Percentiles rank a stretch among this genome's conserved stretches.
phyloP scores from a whole-genome alignment of 768 basidiomycete species.

The Kwoniella botswanensis region DNA sequence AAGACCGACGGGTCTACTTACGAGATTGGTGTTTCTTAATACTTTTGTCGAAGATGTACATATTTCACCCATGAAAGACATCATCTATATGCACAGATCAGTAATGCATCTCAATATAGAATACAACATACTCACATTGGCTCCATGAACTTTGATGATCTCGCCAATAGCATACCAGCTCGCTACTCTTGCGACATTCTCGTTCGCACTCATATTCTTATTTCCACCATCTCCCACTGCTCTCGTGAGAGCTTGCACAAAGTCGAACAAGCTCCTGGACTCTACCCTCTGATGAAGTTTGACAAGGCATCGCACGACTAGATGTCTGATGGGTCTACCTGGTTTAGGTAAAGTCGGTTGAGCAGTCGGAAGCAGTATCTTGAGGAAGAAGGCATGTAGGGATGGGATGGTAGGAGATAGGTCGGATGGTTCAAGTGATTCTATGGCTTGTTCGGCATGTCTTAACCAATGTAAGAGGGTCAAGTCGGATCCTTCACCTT shows the following conservation, averaged over 20 bases:
- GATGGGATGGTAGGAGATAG: conserved; percentile 37
- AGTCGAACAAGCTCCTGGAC: conserved; percentile 83
- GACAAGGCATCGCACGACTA: conserved; percentile 77
- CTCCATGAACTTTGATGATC: conserved; percentile 80
- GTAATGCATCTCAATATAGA: not conserved
- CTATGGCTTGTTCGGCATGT: conserved; percentile 53
- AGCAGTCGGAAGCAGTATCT: conserved; percentile 69
- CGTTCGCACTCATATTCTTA: conserved; percentile 42
- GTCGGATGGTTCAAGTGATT: conserved; percentile 31
- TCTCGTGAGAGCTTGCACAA: conserved; percentile 75
- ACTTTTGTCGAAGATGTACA: conserved; percentile 69
- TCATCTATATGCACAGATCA: conserved; percentile 65
- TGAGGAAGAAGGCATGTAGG: conserved; percentile 60
- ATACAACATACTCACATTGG: conserved; percentile 66
- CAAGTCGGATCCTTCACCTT: conserved; percentile 49
- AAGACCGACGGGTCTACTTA: conserved; percentile 58
- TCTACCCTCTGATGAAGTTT: conserved; percentile 78
- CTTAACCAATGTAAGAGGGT: conserved; percentile 51
- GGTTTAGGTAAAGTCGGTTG: conserved; percentile 69
- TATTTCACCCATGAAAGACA: conserved; percentile 94
- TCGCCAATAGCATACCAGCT: conserved; percentile 87
- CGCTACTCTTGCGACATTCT: conserved; percentile 60
- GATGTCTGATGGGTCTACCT: conserved; percentile 80
- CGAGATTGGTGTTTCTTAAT: conserved; percentile 70
- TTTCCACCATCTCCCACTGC: conserved; percentile 74